Conservation (phyloP, 1,284 basidiomycete genomes). For the Anthracocystis walkeri region DNA sequence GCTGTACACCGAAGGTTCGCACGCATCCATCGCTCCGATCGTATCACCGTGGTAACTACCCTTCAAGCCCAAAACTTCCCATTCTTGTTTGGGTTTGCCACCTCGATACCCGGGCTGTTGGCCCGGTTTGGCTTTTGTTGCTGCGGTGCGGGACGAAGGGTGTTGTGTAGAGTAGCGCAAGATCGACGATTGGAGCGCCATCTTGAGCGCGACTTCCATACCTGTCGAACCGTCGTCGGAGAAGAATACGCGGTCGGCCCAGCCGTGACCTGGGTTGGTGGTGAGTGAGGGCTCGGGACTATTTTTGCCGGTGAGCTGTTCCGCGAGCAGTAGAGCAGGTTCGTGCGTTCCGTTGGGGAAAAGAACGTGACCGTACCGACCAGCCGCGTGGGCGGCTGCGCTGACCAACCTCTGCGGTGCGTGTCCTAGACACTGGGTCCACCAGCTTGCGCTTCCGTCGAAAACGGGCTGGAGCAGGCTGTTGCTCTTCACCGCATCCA, state of each 20-base stretch:
- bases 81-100: constrained; percentile 68
- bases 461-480: constrained; percentile 78
- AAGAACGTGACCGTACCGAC: constrained; percentile 95
- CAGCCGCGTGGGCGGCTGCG: constrained; percentile 88
- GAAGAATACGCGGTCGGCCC: constrained; percentile 92
- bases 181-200: constrained; percentile 74
- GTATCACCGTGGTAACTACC: constrained; percentile 99
- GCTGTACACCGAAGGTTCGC: constrained; percentile 86
- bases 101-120: constrained; percentile 47
- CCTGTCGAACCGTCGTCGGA: constrained; percentile 94
- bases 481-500: constrained; percentile 9
- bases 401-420: constrained; percentile 80
- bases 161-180: constrained; percentile 43
- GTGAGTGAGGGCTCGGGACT: constrained; percentile 45
- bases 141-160: constrained; percentile 31
- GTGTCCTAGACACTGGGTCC: constrained; percentile 95
- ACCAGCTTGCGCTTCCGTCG: constrained; percentile 96
- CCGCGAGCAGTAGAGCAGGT: constrained; percentile 84
- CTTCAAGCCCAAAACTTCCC: constrained; percentile 86
- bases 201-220: constrained; percentile 96
- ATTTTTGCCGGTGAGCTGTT: constrained; percentile 74
- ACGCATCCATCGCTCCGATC: constrained; percentile 96
- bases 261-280: constrained; percentile 72
- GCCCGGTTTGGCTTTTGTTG: constrained; percentile 25
- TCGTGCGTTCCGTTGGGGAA: constrained; percentile 89